These are phyloP conservation scores for Pseudonitzschia multiseries DNA, from an alignment of 108 stramenopile species.

Conservation along the genomic window DNA sequence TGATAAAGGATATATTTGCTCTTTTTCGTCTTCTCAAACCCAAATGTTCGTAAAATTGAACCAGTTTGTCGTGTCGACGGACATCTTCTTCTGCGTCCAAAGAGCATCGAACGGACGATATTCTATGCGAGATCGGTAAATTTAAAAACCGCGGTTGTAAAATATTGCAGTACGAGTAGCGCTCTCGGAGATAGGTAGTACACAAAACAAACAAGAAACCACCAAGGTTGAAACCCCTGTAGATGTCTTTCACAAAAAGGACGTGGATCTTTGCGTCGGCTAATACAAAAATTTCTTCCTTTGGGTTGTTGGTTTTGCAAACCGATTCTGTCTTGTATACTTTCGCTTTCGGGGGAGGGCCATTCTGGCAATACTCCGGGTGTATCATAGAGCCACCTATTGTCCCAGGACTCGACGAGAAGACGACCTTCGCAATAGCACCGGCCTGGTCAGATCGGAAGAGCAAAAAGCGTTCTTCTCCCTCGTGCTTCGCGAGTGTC, in stretches of 20 bases:
- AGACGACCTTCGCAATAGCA: conserved; percentile 67
- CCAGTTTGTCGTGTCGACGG: conserved; percentile 53
- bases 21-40: conserved; percentile 50
- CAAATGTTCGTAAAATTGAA: conserved; percentile 54
- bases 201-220: conserved; percentile 59
- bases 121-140: not conserved
- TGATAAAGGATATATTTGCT: conserved; percentile 54
- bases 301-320: not conserved
- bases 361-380: too few relatives aligned
- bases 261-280: conserved; percentile 60
- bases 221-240: conserved; percentile 64
- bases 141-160: not conserved
- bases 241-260: conserved; percentile 52
- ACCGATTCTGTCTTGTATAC: too few relatives aligned
- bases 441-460: conserved; percentile 62
- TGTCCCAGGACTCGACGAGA: conserved; percentile 32
- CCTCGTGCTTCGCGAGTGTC: conserved; percentile 34
- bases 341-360: not conserved
- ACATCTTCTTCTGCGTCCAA: conserved; percentile 74
- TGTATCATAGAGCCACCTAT: not conserved
- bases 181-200: conserved; percentile 35
- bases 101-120: conserved; percentile 22
- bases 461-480: conserved; percentile 65
- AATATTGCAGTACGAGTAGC: conserved; percentile 22
- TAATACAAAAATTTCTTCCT: not conserved